Base-by-base conservation (phyloP, 805 yeast species). In the Torulaspora microellipsoides region DNA sequence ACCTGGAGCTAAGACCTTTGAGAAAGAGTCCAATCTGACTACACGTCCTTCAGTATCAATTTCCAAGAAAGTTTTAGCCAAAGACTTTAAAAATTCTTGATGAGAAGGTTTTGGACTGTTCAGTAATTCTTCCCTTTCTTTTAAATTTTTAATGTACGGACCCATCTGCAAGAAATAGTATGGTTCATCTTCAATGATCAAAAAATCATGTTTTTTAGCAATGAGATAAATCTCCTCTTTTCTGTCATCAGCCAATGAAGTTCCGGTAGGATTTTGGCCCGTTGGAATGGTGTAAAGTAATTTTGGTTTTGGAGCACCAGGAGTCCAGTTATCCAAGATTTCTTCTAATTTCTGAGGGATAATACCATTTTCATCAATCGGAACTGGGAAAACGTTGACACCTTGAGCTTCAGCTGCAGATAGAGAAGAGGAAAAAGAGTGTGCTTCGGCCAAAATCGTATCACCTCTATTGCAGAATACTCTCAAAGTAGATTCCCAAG, bases 191-290 rank as follows among this genome's bases (percentile, higher is more conserved):
- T 91, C 99, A 40, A 91, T 65, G 54, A 91, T 82, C 43, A 91
- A 58, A 62, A 91, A 75, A 68, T 93, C 96, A 65, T 89, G 85
- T 70, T 87, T 82, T 61, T 78, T 81, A 29, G 95, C 91, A 49
- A 91, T 62, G 48, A 77, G 75, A 68, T 89, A 90, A 53, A 93
- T 76, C 44, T 75, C 78, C 49, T 68, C 64, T 70, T 96, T 85
- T 71, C 98, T 81, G 58, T 86, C 90, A 23, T 59, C 68, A 29
- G 83, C 71, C 57, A 93, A 71, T 17, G 88, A 85, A 3, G 95
- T 81, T 31, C 99, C 99, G 14, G 97, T 90, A 51, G 99, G 99
- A 75, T 91, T 91, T 72, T 93, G 98, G 50, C 99, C 99, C 8
- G 98, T 93, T 53, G 93, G 83, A 56, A 91, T 87, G 32, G 93